Base-by-base conservation (phyloP, 2,329 filamentous ascomycete genomes). In the Aspergillus nomiae region DNA sequence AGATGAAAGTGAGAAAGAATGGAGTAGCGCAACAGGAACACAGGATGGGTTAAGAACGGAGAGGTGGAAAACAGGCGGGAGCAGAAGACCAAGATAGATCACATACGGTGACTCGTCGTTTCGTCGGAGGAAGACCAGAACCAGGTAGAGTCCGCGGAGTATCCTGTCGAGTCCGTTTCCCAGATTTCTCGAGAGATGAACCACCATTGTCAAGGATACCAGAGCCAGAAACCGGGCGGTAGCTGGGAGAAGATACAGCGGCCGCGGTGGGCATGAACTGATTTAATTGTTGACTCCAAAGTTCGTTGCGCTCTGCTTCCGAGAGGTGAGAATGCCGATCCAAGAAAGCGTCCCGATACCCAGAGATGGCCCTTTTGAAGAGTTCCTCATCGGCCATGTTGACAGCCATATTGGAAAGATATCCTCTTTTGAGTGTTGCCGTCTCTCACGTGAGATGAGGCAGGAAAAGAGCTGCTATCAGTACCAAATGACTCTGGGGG, bases 91-190 rank as follows among this genome's bases (percentile, higher is more conserved):
- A 75, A 74, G 74, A 72, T 74, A 74, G 73, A 74, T 74, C 70
- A 79, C 78, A 72, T 81, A 81, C 78, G 77, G 75, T 79, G 74
- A 77, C 78, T 77, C 77, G 77, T 74, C 78, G 77, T 74, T 81
- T 81, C 60, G 76, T 73, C 71, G 71, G 72, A 58, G 73, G 77
- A 66, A 73, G 71, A 73, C 73, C 73, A 73, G 75, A 75, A 71
- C 71, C 74, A 71, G 77, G 74, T 59, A 77, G 65, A 58, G 74
- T 78, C 69, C 76, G 75, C 58, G 77, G 77, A 63, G 73, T 74
- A 65, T 78, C 76, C 74, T 78, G 77, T 75, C 80, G 75, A 71
- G 71, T 67, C 66, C 76, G 74, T 77, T 81, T 79, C 71, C 78
- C 76, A 70, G 75, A 73, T 69, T 74, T 75, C 62, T 74, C 74